A percentile compares a stretch with the other conserved stretches of the same genome.
Conservation (phyloP, 306 rosid genomes). For the Pterocarpus macrocarpus region DNA sequence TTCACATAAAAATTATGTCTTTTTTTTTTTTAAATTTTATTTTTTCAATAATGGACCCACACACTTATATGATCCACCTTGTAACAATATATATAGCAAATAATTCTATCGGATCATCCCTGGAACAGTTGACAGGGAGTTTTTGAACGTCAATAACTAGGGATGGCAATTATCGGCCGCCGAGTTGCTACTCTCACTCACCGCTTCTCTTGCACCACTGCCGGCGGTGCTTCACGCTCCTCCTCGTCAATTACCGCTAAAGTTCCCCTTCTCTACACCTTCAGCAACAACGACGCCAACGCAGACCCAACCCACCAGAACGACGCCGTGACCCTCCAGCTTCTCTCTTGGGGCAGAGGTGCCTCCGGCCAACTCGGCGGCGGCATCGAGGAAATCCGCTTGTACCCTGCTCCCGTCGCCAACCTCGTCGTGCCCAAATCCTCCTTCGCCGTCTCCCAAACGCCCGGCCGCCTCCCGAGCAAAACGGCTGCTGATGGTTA, state of each 20-base stretch:
- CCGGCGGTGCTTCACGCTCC: conserved; percentile 18
- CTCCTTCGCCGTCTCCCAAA: conserved; percentile 62
- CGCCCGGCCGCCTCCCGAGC: conserved; percentile 57
- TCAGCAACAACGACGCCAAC: conserved; percentile 13
- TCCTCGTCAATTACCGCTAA: conserved; percentile 42
- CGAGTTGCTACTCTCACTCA: conserved; percentile 52
- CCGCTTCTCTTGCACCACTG: conserved; percentile 30
- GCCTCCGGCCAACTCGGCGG: conserved; percentile 99
- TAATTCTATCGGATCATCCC: too few relatives aligned
- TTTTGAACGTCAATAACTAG: background rate
- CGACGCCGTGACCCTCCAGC: conserved; percentile 60
- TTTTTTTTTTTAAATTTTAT: too few relatives aligned
- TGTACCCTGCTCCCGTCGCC: conserved; percentile 88
- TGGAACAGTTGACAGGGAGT: background rate
- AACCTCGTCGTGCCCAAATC: conserved; percentile 64
- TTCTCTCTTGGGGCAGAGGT: conserved; percentile 95
- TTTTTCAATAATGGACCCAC: too few relatives aligned
- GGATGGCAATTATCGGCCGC: conserved; percentile 37
- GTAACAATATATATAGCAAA: too few relatives aligned
- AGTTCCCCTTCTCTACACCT: conserved; percentile 69
- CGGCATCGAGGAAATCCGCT: conserved; percentile 83
- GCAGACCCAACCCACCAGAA: conserved; percentile 40
- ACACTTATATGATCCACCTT: too few relatives aligned
- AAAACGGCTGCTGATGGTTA: background rate
- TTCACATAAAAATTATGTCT: too few relatives aligned